Evolutionary conservation across 2,329 filamentous ascomycete genomes (phyloP).

Genomic region (Zasmidium cellare): DNA sequence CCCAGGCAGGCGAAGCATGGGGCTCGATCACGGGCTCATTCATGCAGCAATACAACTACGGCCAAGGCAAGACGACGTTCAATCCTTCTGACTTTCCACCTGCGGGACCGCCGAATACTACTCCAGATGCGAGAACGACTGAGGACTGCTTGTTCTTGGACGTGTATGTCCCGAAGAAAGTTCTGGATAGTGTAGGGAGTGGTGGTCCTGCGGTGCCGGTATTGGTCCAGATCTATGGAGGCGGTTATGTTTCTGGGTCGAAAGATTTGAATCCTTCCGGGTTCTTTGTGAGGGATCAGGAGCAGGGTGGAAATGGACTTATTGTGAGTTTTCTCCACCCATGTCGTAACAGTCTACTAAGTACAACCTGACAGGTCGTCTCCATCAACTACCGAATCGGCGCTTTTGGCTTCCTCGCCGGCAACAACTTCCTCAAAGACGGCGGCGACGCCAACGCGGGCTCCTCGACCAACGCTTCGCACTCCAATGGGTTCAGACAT

Average conservation of each 20-base stretch:
- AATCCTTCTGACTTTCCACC: slow-evolving; percentile 19
- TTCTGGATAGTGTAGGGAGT: slow-evolving; percentile 36
- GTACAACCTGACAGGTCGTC: no score
- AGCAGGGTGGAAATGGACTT: slow-evolving; percentile 6
- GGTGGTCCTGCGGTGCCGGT: slow-evolving; percentile 39
- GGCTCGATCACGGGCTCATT: slow-evolving; percentile 34
- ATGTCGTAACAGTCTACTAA: no score
- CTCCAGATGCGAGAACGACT: slow-evolving; percentile 29
- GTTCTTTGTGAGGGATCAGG: slow-evolving; percentile 8
- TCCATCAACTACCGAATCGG: slow-evolving; percentile 51
- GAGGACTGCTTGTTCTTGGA: slow-evolving; percentile 45
- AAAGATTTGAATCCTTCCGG: slow-evolving; percentile 12
- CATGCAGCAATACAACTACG: slow-evolving; percentile 29
- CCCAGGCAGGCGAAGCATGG: slow-evolving; percentile 51
- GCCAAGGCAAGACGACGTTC: slow-evolving; percentile 10
- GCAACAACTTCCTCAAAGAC: slow-evolving; percentile 42
- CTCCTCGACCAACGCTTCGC: slow-evolving; percentile 57
- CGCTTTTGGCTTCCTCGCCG: slow-evolving; percentile 50
- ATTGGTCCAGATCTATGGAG: slow-evolving; percentile 45
- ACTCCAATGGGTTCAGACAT: slow-evolving; percentile 57
- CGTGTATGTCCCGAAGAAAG: slow-evolving; percentile 37
- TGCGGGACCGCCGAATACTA: slow-evolving; percentile 9
- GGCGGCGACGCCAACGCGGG: slow-evolving; percentile 50
- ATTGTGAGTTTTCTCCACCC: slow-evolving; percentile 18
- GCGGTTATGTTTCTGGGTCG: slow-evolving; percentile 30